Percentiles rank a stretch among this genome's conserved stretches.
Evolutionary conservation across 2,329 filamentous ascomycete genomes (phyloP).

Genomic region (Cryphonectria nitschkei): DNA sequence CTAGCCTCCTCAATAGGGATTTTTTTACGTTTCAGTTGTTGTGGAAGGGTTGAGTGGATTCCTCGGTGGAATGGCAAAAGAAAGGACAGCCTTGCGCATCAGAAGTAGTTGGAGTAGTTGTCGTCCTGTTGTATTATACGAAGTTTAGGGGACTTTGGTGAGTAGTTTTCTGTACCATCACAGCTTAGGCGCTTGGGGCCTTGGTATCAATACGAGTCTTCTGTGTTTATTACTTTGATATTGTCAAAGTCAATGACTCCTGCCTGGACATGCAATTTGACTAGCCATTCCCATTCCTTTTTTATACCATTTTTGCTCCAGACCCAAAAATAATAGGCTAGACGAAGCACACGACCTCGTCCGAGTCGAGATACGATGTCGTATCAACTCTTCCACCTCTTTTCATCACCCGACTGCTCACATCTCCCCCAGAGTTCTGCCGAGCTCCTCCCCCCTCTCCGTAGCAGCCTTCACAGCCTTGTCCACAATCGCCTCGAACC

Average conservation of each 20-base stretch:
- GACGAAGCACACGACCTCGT: background rate
- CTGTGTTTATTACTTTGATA: background rate
- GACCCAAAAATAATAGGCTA: background rate
- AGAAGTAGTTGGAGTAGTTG: background rate
- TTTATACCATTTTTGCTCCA: background rate
- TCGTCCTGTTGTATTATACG: background rate
- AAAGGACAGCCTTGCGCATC: background rate
- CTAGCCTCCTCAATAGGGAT: background rate
- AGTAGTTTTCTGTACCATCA: constrained; percentile 1
- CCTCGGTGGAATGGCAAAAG: background rate
- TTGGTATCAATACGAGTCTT: background rate
- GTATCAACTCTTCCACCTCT: too few relatives aligned
- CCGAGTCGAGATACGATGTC: background rate
- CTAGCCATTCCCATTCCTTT: background rate
- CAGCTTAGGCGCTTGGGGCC: background rate
- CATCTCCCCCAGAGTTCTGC: constrained; percentile 31
- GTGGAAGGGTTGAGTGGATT: background rate
- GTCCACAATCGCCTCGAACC: constrained; percentile 48
- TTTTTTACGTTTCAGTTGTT: background rate
- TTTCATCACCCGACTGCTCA: background rate
- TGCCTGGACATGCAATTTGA: background rate
- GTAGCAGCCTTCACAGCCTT: constrained; percentile 52
- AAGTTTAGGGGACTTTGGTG: background rate
- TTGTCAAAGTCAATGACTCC: background rate
- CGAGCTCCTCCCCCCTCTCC: constrained; percentile 48